A percentile compares a stretch with the other conserved stretches of the same genome.
phyloP scores from a whole-genome alignment of 2,329 filamentous ascomycete genomes.

The Fusarium sambucinum region DNA sequence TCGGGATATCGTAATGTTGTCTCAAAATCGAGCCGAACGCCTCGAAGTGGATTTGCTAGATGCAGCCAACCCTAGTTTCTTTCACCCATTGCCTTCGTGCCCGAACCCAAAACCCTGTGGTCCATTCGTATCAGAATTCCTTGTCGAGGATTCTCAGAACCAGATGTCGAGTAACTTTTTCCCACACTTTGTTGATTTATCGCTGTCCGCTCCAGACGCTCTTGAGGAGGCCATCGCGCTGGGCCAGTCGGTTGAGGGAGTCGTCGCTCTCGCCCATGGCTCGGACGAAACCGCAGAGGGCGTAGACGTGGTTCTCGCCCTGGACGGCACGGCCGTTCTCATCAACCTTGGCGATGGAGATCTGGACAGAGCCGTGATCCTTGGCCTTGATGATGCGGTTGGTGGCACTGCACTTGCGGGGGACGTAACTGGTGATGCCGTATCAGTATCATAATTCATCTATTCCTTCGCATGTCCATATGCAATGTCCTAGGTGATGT shows the following conservation, averaged over 20 bases:
- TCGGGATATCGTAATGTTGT: conserved; percentile 52
- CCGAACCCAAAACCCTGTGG: conserved; percentile 52
- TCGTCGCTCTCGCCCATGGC: conserved; percentile 99
- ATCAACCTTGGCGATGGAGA: conserved; percentile 97
- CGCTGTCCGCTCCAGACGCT: conserved; percentile 88
- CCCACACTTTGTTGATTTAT: conserved; percentile 57
- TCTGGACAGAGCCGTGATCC: conserved; percentile 98
- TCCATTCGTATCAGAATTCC: conserved; percentile 46
- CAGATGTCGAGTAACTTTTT: conserved; percentile 44
- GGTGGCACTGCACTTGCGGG: conserved; percentile 98
- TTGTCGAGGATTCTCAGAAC: conserved; percentile 43
- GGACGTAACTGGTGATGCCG: conserved; percentile 80
- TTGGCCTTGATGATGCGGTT: conserved; percentile 99
- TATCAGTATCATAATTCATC: conserved; percentile 47
- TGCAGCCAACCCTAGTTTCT: conserved; percentile 58
- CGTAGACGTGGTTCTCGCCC: conserved; percentile 97
- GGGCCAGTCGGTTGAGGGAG: conserved; percentile 92
- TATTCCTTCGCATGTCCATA: conserved; percentile 31
- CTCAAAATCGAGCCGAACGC: conserved; percentile 62
- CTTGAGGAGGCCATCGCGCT: conserved; percentile 97
- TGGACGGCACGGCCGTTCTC: conserved; percentile 95
- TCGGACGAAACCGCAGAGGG: conserved; percentile 96
- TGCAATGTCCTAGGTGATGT: conserved; percentile 45
- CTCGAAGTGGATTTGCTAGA: conserved; percentile 61
- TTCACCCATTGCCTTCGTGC: conserved; percentile 56